These are phyloP conservation scores for Penicillium tannophilum DNA, from an alignment of 495 filamentous ascomycete genomes.

Conservation along the genomic window DNA sequence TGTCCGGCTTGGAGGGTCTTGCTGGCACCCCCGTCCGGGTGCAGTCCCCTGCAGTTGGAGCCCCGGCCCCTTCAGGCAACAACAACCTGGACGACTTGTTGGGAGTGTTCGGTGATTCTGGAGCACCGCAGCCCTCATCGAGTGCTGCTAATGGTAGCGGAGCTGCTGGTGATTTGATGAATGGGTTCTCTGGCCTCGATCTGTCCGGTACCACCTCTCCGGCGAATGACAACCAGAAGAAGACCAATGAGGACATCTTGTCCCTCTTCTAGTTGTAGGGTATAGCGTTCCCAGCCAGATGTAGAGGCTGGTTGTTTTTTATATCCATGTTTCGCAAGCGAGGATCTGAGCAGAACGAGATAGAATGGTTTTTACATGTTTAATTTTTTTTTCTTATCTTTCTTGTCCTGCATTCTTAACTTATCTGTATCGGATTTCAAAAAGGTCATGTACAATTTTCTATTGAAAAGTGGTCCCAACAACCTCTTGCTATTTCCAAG, in stretches of 20 bases:
- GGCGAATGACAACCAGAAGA: conserved; percentile 46
- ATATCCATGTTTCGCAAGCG: conserved; percentile 33
- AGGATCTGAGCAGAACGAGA: conserved; percentile 32
- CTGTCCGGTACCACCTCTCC: conserved; percentile 55
- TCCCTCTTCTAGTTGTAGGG: conserved; percentile 69
- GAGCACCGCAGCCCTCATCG: conserved; percentile 31
- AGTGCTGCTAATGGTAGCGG: conserved; percentile 33
- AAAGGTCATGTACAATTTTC: conserved; percentile 24
- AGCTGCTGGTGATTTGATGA: conserved; percentile 66
- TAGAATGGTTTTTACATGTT: conserved; percentile 32
- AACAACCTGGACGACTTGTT: conserved; percentile 89
- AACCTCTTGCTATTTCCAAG: background rate
- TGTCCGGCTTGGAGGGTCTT: conserved; percentile 71
- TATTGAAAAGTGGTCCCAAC: conserved; percentile 8
- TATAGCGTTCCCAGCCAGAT: conserved; percentile 14
- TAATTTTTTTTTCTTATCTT: conserved; percentile 21
- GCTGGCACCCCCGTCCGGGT: conserved; percentile 81
- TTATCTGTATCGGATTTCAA: background rate
- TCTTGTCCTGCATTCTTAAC: conserved; percentile 13
- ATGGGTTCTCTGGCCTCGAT: conserved; percentile 81
- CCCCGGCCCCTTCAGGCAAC: conserved; percentile 53
- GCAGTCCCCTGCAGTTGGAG: conserved; percentile 57
- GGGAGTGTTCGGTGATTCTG: conserved; percentile 68
- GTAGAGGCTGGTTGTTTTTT: conserved; percentile 23
- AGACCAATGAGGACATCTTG: conserved; percentile 85